These are phyloP conservation scores for Citrus reticulata DNA, from an alignment of 345 rosid species.

Conservation along the genomic window DNA sequence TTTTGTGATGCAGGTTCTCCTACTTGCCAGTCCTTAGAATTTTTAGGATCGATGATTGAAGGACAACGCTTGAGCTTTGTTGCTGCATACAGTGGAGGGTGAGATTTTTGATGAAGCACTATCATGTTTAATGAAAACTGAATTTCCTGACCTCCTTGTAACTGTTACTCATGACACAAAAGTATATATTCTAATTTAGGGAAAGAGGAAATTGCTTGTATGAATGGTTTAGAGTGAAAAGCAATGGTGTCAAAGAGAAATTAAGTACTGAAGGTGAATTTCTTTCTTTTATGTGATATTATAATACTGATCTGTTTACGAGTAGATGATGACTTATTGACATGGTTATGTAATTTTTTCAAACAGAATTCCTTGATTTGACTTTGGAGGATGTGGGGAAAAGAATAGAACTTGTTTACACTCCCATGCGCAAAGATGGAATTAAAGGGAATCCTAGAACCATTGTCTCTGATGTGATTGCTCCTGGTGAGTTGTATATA, in stretches of 20 bases:
- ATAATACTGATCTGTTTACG: not conserved
- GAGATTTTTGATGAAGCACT: conserved; percentile 21
- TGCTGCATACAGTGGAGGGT: conserved; percentile 93
- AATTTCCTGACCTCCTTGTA: conserved; percentile 5
- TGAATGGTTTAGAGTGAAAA: conserved; percentile 85
- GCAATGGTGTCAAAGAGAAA: conserved; percentile 60
- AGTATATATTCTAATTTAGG: conserved; percentile 38
- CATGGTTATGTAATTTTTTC: conserved; percentile 11
- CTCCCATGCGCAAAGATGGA: conserved; percentile 90
- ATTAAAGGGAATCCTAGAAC: conserved; percentile 60
- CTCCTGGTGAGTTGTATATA: conserved; percentile 62
- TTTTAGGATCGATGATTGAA: conserved; percentile 90
- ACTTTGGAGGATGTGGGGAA: conserved; percentile 76
- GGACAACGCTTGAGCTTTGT: conserved; percentile 87
- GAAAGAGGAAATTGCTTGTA: conserved; percentile 69
- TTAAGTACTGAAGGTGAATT: conserved; percentile 62
- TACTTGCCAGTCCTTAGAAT: conserved; percentile 75
- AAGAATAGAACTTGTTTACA: conserved; percentile 71
- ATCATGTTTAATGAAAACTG: conserved; percentile 4
- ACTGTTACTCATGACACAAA: conserved; percentile 5
- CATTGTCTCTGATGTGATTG: conserved; percentile 57
- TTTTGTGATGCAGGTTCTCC: conserved; percentile 61
- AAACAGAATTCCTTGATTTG: conserved; percentile 78
- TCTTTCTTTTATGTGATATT: not conserved
- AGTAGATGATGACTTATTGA: conserved; percentile 11